Percentiles rank a stretch among this genome's conserved stretches.
Evolutionary conservation across 2,329 filamentous ascomycete genomes (phyloP).

Genomic region (Cladorrhinum sp.): DNA sequence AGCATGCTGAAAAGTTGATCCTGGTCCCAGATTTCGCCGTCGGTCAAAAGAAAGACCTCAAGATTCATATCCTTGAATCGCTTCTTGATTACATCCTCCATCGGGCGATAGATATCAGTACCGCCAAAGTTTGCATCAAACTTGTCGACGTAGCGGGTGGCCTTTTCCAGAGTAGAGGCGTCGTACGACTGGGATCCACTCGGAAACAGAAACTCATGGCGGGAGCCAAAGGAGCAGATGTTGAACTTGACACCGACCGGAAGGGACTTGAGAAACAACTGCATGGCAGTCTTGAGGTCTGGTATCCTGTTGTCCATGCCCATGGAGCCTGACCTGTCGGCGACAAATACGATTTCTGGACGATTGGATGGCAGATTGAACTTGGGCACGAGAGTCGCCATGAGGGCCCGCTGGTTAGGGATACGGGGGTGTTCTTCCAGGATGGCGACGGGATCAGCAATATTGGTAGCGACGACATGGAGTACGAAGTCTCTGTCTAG

Average conservation of each 20-base stretch:
- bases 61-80: slow-evolving; percentile 47
- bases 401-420: slow-evolving; percentile 60
- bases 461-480: slow-evolving; percentile 58
- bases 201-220: slow-evolving; percentile 45
- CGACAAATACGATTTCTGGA: slow-evolving; percentile 68
- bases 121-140: slow-evolving; percentile 51
- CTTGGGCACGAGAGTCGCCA: slow-evolving; percentile 68
- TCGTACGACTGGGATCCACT: slow-evolving; percentile 45
- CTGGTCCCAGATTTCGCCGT: slow-evolving; percentile 53
- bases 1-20: slow-evolving; percentile 44
- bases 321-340: slow-evolving; percentile 71
- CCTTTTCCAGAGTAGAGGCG: slow-evolving; percentile 42
- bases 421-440: slow-evolving; percentile 64
- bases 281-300: slow-evolving; percentile 53
- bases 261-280: slow-evolving; percentile 63
- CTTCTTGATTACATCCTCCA: slow-evolving; percentile 42
- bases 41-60: slow-evolving; percentile 55
- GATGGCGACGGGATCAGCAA: slow-evolving; percentile 59
- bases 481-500: slow-evolving; percentile 66
- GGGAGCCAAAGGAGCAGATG: slow-evolving; percentile 63
- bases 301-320: slow-evolving; percentile 42
- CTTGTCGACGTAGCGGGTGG: slow-evolving; percentile 37
- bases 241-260: slow-evolving; percentile 65
- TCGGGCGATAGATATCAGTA: slow-evolving; percentile 49
- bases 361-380: slow-evolving; percentile 56